Conservation (phyloP, 495 filamentous ascomycete species). For the Tetracladium setigerum region DNA sequence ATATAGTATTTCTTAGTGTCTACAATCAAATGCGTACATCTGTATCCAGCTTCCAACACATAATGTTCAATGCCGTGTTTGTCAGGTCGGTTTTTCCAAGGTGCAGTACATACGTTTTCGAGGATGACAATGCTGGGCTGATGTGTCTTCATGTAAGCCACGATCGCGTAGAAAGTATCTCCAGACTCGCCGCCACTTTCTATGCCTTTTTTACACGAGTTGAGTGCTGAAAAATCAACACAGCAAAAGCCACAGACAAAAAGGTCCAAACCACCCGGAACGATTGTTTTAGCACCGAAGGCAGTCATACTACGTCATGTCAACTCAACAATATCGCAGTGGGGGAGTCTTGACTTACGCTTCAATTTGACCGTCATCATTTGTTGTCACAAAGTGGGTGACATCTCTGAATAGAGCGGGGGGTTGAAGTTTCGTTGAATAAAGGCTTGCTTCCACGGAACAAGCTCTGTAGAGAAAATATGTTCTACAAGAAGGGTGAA, state of each 20-base stretch:
- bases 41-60: conserved; percentile 50
- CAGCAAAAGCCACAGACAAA: conserved; percentile 73
- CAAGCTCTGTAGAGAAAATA: conserved; percentile 73
- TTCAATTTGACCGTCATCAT: conserved; percentile 2
- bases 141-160: conserved; percentile 45
- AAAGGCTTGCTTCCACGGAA: conserved; percentile 69
- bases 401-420: conserved; percentile 63
- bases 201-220: conserved; percentile 37
- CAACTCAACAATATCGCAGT: conserved; percentile 12
- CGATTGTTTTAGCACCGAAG: conserved; percentile 49
- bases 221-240: conserved; percentile 61
- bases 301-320: conserved; percentile 56
- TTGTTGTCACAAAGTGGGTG: conserved; percentile 40
- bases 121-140: conserved; percentile 61
- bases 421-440: conserved; percentile 68
- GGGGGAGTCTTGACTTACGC: background rate
- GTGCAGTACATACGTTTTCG: conserved; percentile 63
- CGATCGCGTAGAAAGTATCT: conserved; percentile 58
- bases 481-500: conserved; percentile 46
- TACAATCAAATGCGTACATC: conserved; percentile 31
- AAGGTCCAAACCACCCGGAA: conserved; percentile 58
- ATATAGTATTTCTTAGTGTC: conserved; percentile 76
- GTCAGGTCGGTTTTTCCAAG: conserved; percentile 40
- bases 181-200: conserved; percentile 56
- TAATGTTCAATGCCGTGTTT: conserved; percentile 30